These are phyloP conservation scores for Arthrobotrys sphaeroides DNA, from an alignment of 2,329 filamentous ascomycete genomes.

Conservation along the genomic window DNA sequence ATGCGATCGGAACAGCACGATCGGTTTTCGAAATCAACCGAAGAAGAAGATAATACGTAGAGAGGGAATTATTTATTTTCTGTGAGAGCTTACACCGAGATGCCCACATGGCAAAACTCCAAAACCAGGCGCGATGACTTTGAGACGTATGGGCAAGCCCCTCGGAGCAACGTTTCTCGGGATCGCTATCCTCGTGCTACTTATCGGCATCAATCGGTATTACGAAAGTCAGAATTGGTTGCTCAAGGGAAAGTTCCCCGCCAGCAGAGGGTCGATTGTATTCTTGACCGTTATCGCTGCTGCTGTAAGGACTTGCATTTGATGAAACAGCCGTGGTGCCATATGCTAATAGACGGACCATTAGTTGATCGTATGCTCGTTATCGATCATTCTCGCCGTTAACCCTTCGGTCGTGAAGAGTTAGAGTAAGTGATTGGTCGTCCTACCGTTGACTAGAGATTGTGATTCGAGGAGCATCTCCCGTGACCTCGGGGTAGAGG, in stretches of 20 bases:
- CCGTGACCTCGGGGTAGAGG: conserved; percentile 4
- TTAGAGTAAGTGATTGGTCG: conserved; percentile 18
- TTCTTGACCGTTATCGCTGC: conserved; percentile 72
- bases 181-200: conserved; percentile 77
- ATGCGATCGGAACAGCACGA: conserved; percentile 55
- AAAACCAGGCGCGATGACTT: conserved; percentile 60
- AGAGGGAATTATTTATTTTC: not conserved
- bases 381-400: conserved; percentile 46
- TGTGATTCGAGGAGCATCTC: not conserved
- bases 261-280: conserved; percentile 77
- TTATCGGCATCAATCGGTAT: conserved; percentile 78
- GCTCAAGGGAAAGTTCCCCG: conserved; percentile 80
- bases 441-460: conserved; percentile 1
- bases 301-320: conserved; percentile 35
- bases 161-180: conserved; percentile 79
- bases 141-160: conserved; percentile 75
- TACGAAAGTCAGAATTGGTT: conserved; percentile 82
- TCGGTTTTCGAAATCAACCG: conserved; percentile 55
- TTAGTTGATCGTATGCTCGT: conserved; percentile 43
- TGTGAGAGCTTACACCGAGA: conserved; percentile 39
- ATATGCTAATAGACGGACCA: conserved; percentile 14
- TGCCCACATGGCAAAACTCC: conserved; percentile 51
- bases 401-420: conserved; percentile 42
- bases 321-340: not conserved
- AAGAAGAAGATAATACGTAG: not conserved